Percentiles rank a stretch among this genome's conserved stretches.
phyloP scores from a whole-genome alignment of 1,284 basidiomycete genomes.

The Rhizoctonia solani region DNA sequence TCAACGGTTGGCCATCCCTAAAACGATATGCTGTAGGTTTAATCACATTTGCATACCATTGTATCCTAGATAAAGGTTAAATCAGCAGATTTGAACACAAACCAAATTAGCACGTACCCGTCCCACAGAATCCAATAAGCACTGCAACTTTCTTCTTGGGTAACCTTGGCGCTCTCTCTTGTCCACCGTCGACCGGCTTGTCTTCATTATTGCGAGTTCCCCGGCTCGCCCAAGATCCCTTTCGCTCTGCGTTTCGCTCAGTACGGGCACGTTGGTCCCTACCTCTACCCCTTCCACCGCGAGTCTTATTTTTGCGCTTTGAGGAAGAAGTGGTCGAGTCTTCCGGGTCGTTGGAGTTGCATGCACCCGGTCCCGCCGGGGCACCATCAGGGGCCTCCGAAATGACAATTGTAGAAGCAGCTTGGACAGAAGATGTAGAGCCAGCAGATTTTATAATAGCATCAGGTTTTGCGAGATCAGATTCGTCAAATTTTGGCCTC shows the following conservation, averaged over 20 bases:
- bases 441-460: no score
- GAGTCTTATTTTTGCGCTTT: background rate
- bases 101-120: constrained; percentile 41
- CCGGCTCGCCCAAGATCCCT: constrained; percentile 20
- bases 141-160: constrained; percentile 76
- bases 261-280: constrained; percentile 20
- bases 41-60: constrained; percentile 96
- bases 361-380: background rate
- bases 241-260: constrained; percentile 24
- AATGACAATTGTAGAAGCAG: no score
- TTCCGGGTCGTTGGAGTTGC: background rate
- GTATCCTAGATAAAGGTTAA: constrained; percentile 55
- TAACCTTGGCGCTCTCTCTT: constrained; percentile 34
- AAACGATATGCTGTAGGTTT: background rate
- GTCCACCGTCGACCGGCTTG: constrained; percentile 33
- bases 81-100: background rate
- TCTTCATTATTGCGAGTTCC: constrained; percentile 34
- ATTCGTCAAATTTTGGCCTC: constrained; percentile 3
- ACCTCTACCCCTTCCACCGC: constrained; percentile 4
- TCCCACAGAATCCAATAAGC: constrained; percentile 77
- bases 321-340: background rate
- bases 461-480: no score
- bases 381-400: background rate
- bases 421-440: no score
- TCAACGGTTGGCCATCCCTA: background rate